Conservation (phyloP, 2,329 filamentous ascomycete species). For the Colletotrichum cereale region DNA sequence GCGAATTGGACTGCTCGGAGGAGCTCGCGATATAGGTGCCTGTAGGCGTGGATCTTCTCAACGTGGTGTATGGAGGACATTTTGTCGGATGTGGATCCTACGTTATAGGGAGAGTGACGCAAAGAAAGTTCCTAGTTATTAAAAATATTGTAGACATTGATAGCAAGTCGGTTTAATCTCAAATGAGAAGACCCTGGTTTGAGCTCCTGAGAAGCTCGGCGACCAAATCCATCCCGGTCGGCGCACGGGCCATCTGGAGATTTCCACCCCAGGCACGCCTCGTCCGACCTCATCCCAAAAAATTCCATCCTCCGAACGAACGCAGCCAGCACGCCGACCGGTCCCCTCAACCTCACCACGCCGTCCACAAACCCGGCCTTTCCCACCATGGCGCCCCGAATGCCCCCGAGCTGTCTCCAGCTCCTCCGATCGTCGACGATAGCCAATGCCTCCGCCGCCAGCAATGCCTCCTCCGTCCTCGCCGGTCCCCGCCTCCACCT, state of each 20-base stretch:
- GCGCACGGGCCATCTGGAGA: slow-evolving; percentile 35
- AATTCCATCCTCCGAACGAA: slow-evolving; percentile 33
- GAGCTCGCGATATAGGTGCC: slow-evolving; percentile 74
- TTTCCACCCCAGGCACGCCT: slow-evolving; percentile 33
- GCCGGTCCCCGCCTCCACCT: slow-evolving; percentile 51
- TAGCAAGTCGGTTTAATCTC: background rate
- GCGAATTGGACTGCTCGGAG: slow-evolving; percentile 81
- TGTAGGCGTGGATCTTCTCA: slow-evolving; percentile 74
- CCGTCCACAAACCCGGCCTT: slow-evolving; percentile 3
- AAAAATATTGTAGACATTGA: background rate
- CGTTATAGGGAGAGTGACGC: no score
- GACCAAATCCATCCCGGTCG: slow-evolving; percentile 2
- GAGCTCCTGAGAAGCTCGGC: background rate
- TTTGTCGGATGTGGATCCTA: background rate
- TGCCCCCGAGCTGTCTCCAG: slow-evolving; percentile 40
- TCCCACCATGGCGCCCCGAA: slow-evolving; percentile 39
- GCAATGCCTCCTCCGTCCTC: slow-evolving; percentile 12
- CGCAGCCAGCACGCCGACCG: slow-evolving; percentile 12
- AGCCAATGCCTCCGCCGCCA: slow-evolving; percentile 23
- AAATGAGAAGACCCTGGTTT: slow-evolving; percentile 4
- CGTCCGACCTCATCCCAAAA: slow-evolving; percentile 39
- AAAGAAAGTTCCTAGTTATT: background rate
- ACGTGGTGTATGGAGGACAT: slow-evolving; percentile 48
- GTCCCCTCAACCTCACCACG: slow-evolving; percentile 12
- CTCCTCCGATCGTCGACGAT: slow-evolving; percentile 32